Conservation (phyloP, 805 yeast species). For the Candida jianshihensis region DNA sequence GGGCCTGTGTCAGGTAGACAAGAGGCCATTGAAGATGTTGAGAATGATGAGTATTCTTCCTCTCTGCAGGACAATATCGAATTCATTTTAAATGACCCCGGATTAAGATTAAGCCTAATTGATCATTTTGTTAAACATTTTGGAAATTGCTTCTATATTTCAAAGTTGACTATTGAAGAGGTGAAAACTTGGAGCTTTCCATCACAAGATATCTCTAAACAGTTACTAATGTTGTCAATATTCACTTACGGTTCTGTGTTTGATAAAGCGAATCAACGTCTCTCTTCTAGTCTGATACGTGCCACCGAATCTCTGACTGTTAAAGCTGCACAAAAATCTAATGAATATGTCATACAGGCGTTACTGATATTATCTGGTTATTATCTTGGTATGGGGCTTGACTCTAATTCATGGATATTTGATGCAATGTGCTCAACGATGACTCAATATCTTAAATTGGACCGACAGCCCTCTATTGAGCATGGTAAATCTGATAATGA, state of each 20-base stretch:
- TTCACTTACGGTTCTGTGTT: constrained; percentile 24
- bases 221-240: constrained; percentile 22
- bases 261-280: constrained; percentile 6
- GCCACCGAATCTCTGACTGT: constrained; percentile 22
- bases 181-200: constrained; percentile 24
- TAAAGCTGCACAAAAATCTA: constrained; percentile 18
- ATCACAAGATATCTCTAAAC: constrained; percentile 21
- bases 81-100: not conserved
- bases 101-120: constrained; percentile 7
- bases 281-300: constrained; percentile 12
- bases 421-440: constrained; percentile 26
- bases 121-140: constrained; percentile 20
- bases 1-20: constrained; percentile 30
- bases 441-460: constrained; percentile 24
- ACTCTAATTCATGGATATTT: constrained; percentile 26
- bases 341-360: constrained; percentile 22
- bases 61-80: constrained; percentile 1
- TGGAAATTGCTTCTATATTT: constrained; percentile 22
- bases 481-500: not conserved
- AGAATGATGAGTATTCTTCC: constrained; percentile 3
- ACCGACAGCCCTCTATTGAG: constrained; percentile 6
- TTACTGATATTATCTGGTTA: constrained; percentile 25
- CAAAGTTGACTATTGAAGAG: constrained; percentile 16
- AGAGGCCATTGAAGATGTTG: constrained; percentile 20
- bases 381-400: constrained; percentile 27